Percentiles rank a stretch among this genome's conserved stretches.
Conservation (phyloP, 2,329 filamentous ascomycete species). For the Pseudogymnoascus verrucosus region DNA sequence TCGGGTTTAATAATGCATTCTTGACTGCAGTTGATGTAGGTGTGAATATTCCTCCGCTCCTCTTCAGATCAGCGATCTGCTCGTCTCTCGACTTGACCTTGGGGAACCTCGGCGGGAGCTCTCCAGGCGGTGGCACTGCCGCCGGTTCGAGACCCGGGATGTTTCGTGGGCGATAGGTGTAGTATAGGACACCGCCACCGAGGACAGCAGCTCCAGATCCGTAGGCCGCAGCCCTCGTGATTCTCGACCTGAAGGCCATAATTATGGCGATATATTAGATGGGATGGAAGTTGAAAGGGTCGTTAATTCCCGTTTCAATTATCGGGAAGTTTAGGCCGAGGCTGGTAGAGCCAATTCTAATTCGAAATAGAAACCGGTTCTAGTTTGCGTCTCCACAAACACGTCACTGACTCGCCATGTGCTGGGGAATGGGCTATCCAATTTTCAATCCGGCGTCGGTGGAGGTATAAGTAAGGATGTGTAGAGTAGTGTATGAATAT, state of each 20-base stretch:
- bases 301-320: not conserved
- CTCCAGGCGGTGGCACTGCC: constrained; percentile 60
- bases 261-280: not conserved
- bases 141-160: constrained; percentile 63
- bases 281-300: not conserved
- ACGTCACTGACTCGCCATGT: constrained; percentile 4
- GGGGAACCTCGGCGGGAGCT: constrained; percentile 49
- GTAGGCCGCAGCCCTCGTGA: constrained; percentile 44
- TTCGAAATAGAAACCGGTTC: not conserved
- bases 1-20: constrained; percentile 36
- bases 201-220: constrained; percentile 38
- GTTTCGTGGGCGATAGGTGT: constrained; percentile 58
- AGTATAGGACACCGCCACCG: constrained; percentile 42
- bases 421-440: not conserved
- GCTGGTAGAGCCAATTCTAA: not conserved
- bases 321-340: not conserved
- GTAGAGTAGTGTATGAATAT: not conserved
- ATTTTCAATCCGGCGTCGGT: not conserved
- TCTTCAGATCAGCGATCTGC: constrained; percentile 43
- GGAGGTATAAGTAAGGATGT: not conserved
- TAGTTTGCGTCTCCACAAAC: constrained; percentile 7
- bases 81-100: constrained; percentile 40
- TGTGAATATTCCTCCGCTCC: constrained; percentile 32
- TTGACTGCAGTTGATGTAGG: constrained; percentile 35
- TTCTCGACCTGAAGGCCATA: constrained; percentile 32